Conservation (phyloP, 148 eudicot genomes). For the Fagopyrum esculentum region DNA sequence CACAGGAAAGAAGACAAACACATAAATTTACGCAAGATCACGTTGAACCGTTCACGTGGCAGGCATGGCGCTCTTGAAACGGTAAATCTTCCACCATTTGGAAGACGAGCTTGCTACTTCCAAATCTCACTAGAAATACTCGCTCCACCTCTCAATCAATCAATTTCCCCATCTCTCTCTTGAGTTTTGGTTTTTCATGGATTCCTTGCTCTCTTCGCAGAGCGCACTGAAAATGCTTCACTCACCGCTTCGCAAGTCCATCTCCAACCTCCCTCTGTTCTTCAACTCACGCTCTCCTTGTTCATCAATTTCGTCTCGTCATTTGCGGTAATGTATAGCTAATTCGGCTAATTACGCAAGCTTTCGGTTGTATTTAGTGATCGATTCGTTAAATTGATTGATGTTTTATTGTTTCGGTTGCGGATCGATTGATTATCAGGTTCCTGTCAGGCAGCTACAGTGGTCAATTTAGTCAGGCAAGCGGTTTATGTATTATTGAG, state of each 20-base stretch:
- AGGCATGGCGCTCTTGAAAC: conserved; percentile 17
- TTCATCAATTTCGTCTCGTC: conserved; percentile 11
- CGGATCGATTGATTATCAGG: not conserved
- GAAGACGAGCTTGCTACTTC: conserved; percentile 1
- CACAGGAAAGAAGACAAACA: not conserved
- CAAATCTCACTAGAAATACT: conserved; percentile 6
- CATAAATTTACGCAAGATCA: not conserved
- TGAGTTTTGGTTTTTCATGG: conserved; percentile 1
- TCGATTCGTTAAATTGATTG: not conserved
- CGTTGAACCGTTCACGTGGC: conserved; percentile 36
- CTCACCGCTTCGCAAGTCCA: conserved; percentile 16
- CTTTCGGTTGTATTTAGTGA: too few relatives aligned
- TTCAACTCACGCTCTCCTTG: not conserved
- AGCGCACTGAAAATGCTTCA: conserved; percentile 23
- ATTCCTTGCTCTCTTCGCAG: conserved; percentile 8
- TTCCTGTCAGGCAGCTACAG: conserved; percentile 1
- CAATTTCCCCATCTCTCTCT: not conserved
- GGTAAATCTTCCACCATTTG: conserved; percentile 6
- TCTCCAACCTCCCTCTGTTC: conserved; percentile 14
- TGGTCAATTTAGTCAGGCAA: conserved; percentile 3
- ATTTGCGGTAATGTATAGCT: conserved; percentile 19
- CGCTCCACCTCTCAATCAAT: conserved; percentile 11
- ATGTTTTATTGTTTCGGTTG: not conserved
- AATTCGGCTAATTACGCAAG: too few relatives aligned
- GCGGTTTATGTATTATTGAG: not conserved